Conservation (phyloP, 2,329 filamentous ascomycete species). For the Tolypocladium ophioglossoides region DNA sequence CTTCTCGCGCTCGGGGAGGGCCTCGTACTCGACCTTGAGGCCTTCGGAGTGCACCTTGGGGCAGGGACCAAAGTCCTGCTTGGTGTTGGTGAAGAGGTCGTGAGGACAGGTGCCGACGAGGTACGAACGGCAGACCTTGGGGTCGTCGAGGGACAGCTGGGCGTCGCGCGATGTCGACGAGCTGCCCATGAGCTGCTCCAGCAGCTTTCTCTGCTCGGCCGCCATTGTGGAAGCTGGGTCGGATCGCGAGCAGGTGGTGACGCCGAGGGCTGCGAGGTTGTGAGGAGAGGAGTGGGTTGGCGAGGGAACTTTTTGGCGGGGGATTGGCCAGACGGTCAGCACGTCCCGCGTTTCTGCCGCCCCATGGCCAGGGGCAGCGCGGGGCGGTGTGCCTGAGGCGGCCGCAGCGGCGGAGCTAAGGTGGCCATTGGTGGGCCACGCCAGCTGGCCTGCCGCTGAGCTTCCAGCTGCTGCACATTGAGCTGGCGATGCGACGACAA, state of each 20-base stretch:
- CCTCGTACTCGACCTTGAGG: conserved; percentile 81
- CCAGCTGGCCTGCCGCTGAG: no score
- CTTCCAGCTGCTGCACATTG: not conserved
- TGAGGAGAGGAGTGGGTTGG: not conserved
- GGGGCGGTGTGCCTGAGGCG: not conserved
- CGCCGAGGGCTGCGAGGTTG: not conserved
- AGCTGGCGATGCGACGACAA: not conserved
- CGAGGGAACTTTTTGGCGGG: not conserved
- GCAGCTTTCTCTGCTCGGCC: conserved; percentile 94
- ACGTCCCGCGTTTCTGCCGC: not conserved
- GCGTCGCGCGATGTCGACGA: conserved; percentile 63
- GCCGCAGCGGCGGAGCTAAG: not conserved
- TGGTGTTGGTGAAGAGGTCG: conserved; percentile 99
- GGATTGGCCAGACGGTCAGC: not conserved
- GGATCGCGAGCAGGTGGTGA: not conserved
- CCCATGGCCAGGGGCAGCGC: not conserved
- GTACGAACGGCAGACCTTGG: conserved; percentile 91
- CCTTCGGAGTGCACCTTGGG: conserved; percentile 80
- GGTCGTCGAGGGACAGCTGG: conserved; percentile 79
- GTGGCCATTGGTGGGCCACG: no score
- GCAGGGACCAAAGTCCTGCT: conserved; percentile 87
- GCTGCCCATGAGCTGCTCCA: conserved; percentile 89
- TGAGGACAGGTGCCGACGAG: conserved; percentile 90
- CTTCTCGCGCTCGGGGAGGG: conserved; percentile 58
- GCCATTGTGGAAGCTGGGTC: conserved; percentile 51